These are phyloP conservation scores for Kwoniella dendrophila DNA, from an alignment of 768 basidiomycete species.

Conservation along the genomic window DNA sequence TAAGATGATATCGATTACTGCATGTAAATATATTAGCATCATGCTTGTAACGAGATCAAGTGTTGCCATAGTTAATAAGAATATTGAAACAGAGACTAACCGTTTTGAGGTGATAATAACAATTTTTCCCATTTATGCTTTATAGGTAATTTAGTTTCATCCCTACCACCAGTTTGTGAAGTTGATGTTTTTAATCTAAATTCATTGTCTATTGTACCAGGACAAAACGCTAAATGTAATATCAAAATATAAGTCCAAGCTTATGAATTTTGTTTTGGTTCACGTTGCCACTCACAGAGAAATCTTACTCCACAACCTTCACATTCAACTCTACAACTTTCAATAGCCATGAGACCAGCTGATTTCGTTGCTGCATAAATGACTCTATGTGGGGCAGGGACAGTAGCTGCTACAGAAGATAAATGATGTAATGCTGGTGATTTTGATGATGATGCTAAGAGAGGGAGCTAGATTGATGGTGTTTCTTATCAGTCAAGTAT, in stretches of 20 bases:
- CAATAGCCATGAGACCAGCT: constrained; percentile 59
- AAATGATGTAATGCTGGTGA: constrained; percentile 76
- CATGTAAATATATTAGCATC: background rate
- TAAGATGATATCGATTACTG: constrained; percentile 43
- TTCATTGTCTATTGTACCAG: constrained; percentile 54
- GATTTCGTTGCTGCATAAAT: constrained; percentile 83
- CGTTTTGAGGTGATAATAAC: constrained; percentile 32
- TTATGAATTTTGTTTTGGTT: background rate
- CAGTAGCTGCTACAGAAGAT: constrained; percentile 74
- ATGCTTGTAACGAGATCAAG: background rate
- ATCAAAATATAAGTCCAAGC: background rate
- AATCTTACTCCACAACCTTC: constrained; percentile 52
- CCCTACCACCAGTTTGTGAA: constrained; percentile 38
- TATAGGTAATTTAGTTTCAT: constrained; percentile 41
- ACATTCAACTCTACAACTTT: constrained; percentile 47
- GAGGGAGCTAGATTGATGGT: constrained; percentile 65
- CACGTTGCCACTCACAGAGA: constrained; percentile 42
- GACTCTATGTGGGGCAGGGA: constrained; percentile 82
- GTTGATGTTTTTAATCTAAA: constrained; percentile 48
- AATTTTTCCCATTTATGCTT: constrained; percentile 38
- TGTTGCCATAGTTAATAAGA: too few relatives aligned
- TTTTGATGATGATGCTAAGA: constrained; percentile 66
- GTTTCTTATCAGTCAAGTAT: background rate
- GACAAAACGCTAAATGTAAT: constrained; percentile 37
- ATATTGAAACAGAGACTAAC: constrained; percentile 31